Evolutionary conservation across 169 alveolate genomes (phyloP).

Genomic region (Pseudocohnilembus persalinus): DNA sequence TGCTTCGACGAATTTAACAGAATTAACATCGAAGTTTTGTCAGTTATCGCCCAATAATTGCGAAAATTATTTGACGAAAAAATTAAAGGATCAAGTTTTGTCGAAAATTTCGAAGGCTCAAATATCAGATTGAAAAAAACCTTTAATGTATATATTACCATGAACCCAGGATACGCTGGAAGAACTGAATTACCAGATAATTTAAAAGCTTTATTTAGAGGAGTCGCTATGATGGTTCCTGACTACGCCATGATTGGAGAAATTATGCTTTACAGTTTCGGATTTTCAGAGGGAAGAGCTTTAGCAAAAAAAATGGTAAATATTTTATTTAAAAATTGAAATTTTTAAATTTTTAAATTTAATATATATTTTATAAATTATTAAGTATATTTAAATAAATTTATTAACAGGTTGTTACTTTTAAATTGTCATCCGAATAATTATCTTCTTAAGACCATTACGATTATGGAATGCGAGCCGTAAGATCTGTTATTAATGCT

Average conservation of each 20-base stretch:
- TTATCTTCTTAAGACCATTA: slow-evolving; percentile 88
- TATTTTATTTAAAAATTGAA: no score
- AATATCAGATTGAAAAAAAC: slow-evolving; percentile 75
- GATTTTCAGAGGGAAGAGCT: slow-evolving; percentile 79
- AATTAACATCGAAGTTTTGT: slow-evolving; percentile 81
- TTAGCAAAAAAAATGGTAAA: slow-evolving; percentile 83
- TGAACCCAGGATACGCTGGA: slow-evolving; percentile 91
- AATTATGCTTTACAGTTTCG: slow-evolving; percentile 88
- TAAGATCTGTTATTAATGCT: slow-evolving; percentile 88
- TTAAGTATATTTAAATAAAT: no score
- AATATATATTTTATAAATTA: no score
- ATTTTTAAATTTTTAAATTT: no score
- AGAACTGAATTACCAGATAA: slow-evolving; percentile 90
- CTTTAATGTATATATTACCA: slow-evolving; percentile 85
- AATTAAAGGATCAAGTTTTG: slow-evolving; percentile 63
- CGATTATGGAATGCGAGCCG: slow-evolving; percentile 93
- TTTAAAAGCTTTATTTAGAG: slow-evolving; percentile 88
- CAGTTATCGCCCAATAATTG: slow-evolving; percentile 89
- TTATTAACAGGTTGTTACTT: slow-evolving; percentile 86
- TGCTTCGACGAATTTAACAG: slow-evolving; percentile 87
- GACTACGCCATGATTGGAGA: slow-evolving; percentile 90
- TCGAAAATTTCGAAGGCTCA: slow-evolving; percentile 74
- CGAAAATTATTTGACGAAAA: slow-evolving; percentile 85
- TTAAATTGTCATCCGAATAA: slow-evolving; percentile 88
- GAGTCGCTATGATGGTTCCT: slow-evolving; percentile 92